Conservation (phyloP, 1,139 yeast species). For the Suhomyces choctaworum region DNA sequence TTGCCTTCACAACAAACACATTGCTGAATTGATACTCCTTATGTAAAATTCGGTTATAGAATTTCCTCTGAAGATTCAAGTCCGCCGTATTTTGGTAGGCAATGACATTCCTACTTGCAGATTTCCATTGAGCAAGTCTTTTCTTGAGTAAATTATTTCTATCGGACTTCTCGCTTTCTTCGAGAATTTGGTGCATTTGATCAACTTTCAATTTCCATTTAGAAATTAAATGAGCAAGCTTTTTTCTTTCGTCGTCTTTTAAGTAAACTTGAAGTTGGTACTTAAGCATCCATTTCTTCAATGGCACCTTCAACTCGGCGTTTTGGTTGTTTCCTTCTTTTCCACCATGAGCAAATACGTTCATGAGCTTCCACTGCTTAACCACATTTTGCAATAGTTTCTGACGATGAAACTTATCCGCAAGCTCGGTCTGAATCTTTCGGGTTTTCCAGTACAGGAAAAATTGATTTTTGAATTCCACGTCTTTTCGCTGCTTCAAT, state of each 20-base stretch:
- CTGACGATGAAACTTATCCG: conserved; percentile 1
- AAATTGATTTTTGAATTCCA: conserved; percentile 6
- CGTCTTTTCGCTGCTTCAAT: conserved; percentile 4
- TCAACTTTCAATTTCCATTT: neutral
- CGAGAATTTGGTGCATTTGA: neutral
- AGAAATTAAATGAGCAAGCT: no score
- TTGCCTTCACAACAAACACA: conserved; percentile 6
- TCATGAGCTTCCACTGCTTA: conserved; percentile 20
- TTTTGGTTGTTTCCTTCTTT: no score
- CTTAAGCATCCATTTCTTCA: conserved; percentile 12
- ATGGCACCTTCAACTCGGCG: neutral
- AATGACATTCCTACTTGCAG: neutral
- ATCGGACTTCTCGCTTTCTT: neutral
- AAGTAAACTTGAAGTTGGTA: conserved; percentile 1
- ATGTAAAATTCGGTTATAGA: conserved; percentile 14
- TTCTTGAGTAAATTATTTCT: neutral
- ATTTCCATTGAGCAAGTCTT: neutral
- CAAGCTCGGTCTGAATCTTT: conserved; percentile 1
- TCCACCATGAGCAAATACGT: neutral
- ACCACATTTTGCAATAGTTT: conserved; percentile 4
- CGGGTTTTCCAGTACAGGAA: conserved; percentile 21
- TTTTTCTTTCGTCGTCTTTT: neutral
- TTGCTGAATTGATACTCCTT: conserved; percentile 1
- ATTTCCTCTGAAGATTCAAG: conserved; percentile 22
- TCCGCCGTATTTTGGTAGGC: conserved; percentile 18